phyloP scores from a whole-genome alignment of 129 eudicot genomes.

The Escallonia herrerae region DNA sequence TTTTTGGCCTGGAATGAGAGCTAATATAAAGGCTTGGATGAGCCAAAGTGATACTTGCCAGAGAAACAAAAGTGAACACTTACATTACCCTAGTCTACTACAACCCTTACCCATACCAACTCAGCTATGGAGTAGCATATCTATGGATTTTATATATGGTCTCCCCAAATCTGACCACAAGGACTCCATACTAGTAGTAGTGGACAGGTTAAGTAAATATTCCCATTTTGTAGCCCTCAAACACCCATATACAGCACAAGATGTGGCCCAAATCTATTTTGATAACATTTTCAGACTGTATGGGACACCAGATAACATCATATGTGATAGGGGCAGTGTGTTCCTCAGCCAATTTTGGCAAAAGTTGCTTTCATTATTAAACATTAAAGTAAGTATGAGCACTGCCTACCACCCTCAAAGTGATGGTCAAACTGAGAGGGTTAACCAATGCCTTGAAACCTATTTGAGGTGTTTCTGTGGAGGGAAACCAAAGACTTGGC shows the following conservation, averaged over 20 bases:
- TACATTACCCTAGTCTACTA: background rate
- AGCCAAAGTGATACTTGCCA: constrained; percentile 8
- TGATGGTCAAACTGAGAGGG: no score
- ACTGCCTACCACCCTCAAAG: no score
- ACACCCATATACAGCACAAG: background rate
- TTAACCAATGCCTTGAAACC: no score
- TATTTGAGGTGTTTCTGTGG: no score
- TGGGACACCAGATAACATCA: background rate
- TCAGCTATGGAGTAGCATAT: background rate
- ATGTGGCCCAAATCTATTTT: background rate
- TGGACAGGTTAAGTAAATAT: background rate
- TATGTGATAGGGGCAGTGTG: constrained; percentile 1
- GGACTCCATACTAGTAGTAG: background rate
- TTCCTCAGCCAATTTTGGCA: constrained; percentile 7
- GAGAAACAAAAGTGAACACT: background rate
- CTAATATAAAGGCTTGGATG: background rate
- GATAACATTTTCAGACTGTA: background rate
- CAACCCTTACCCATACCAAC: background rate
- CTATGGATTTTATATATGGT: constrained; percentile 7
- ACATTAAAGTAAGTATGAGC: no score
- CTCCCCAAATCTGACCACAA: background rate
- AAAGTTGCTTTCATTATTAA: no score
- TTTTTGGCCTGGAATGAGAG: constrained; percentile 4
- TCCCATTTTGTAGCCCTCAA: background rate
- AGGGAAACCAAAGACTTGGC: no score